These are phyloP conservation scores for Citrus sp. DNA, from an alignment of 345 rosid species.

Conservation along the genomic window DNA sequence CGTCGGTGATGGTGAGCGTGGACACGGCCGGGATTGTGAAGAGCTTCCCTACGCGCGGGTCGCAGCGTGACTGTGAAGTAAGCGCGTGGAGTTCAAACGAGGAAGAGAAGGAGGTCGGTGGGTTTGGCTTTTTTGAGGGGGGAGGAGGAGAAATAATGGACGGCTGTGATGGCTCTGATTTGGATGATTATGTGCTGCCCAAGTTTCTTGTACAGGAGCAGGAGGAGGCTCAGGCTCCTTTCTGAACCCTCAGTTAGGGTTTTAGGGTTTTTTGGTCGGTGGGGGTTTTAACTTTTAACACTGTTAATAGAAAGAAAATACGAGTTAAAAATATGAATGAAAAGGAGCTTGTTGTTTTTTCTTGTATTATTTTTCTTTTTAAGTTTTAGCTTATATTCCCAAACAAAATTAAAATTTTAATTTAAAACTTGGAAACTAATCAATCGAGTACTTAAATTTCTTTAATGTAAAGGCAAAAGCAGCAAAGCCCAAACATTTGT, in stretches of 20 bases:
- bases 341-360: too few relatives aligned
- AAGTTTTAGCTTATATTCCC: too few relatives aligned
- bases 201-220: constrained; percentile 46
- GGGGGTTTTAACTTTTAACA: too few relatives aligned
- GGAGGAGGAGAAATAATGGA: background rate
- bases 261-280: too few relatives aligned
- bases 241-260: background rate
- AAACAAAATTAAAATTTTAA: too few relatives aligned
- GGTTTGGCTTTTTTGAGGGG: background rate
- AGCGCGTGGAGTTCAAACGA: constrained; percentile 34
- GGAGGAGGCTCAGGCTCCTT: background rate
- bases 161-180: constrained; percentile 20
- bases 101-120: background rate
- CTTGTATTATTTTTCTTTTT: too few relatives aligned
- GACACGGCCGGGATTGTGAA: constrained; percentile 44
- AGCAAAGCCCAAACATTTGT: too few relatives aligned
- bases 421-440: too few relatives aligned
- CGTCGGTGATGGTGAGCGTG: constrained; percentile 76
- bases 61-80: background rate
- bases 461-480: too few relatives aligned
- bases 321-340: too few relatives aligned
- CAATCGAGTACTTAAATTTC: too few relatives aligned
- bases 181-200: constrained; percentile 38
- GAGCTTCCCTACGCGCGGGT: background rate
- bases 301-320: too few relatives aligned